A percentile compares a stretch with the other conserved stretches of the same genome.
Conservation (phyloP, 345 rosid species). For the Linum tenue region DNA sequence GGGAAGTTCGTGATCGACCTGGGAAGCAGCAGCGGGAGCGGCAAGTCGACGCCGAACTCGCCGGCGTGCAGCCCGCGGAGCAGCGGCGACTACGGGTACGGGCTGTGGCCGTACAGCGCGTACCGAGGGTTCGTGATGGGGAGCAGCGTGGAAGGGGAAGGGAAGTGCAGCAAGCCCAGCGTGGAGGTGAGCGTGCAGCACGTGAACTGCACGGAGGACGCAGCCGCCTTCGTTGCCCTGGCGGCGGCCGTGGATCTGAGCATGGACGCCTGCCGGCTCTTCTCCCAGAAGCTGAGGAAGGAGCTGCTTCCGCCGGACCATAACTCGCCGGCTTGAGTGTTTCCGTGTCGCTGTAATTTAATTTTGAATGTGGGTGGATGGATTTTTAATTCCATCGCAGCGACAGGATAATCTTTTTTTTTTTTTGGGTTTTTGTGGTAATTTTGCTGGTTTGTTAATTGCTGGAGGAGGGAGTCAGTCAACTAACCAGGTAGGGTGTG, state of each 20-base stretch:
- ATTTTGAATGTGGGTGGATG: not conserved
- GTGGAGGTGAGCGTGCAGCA: constrained; percentile 91
- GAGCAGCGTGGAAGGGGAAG: constrained; percentile 76
- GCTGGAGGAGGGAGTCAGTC: not conserved
- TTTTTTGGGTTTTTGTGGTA: too few species aligned
- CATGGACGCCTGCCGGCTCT: constrained; percentile 86
- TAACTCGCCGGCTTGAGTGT: constrained; percentile 20
- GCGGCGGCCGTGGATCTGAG: constrained; percentile 87
- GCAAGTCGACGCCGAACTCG: constrained; percentile 38
- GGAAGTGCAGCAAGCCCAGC: constrained; percentile 72
- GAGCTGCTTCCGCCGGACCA: constrained; percentile 50
- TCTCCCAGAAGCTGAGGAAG: constrained; percentile 76
- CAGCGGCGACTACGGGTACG: constrained; percentile 67
- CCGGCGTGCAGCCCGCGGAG: constrained; percentile 71
- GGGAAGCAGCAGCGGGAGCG: constrained; percentile 18
- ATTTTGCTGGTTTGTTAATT: not conserved
- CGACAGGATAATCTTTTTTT: not conserved
- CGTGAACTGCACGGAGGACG: constrained; percentile 86
- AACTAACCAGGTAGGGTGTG: not conserved
- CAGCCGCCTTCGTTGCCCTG: constrained; percentile 85
- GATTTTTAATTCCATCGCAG: constrained; percentile 2
- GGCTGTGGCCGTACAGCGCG: constrained; percentile 57
- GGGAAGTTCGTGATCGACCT: constrained; percentile 71
- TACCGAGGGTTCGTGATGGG: constrained; percentile 81
- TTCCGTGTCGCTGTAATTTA: not conserved